A percentile compares a stretch with the other conserved stretches of the same genome.
Evolutionary conservation across 352 stramenopile species (phyloP).

Genomic region (Phytophthora colocasiae): DNA sequence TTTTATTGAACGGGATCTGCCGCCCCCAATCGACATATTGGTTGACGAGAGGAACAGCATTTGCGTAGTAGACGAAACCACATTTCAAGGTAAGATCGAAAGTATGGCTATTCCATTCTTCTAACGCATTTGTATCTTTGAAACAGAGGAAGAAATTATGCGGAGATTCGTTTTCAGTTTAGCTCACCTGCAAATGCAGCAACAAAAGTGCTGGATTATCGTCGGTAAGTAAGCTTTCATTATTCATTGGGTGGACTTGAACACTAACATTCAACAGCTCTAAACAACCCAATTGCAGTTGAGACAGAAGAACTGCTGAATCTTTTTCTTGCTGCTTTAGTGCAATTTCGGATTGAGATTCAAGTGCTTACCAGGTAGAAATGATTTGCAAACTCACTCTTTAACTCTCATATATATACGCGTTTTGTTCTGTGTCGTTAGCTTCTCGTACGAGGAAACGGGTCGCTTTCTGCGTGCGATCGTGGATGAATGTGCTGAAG

Average conservation of each 20-base stretch:
- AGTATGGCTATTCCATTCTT: background rate
- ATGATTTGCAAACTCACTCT: background rate
- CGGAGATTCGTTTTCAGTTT: constrained; percentile 67
- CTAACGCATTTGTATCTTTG: constrained; percentile 1
- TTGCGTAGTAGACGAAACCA: constrained; percentile 40
- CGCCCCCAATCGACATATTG: constrained; percentile 60
- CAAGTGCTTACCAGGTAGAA: constrained; percentile 58
- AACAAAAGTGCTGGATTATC: constrained; percentile 68
- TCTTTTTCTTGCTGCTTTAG: constrained; percentile 60
- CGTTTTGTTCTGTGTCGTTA: background rate
- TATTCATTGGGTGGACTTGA: too few relatives aligned
- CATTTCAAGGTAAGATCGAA: constrained; percentile 50
- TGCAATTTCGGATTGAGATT: constrained; percentile 64
- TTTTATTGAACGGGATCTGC: constrained; percentile 71
- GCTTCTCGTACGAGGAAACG: constrained; percentile 47
- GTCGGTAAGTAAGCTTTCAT: constrained; percentile 43
- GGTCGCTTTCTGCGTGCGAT: constrained; percentile 53
- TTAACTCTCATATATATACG: background rate
- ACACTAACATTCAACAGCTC: background rate
- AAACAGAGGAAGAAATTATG: constrained; percentile 49
- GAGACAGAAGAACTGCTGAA: constrained; percentile 29
- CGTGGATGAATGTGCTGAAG: constrained; percentile 62
- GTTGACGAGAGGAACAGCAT: constrained; percentile 75
- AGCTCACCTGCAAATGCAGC: constrained; percentile 61
- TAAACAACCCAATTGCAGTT: constrained; percentile 1